Evolutionary conservation across 73 alveolate species (phyloP).

Genomic region (Stentor coeruleus): DNA sequence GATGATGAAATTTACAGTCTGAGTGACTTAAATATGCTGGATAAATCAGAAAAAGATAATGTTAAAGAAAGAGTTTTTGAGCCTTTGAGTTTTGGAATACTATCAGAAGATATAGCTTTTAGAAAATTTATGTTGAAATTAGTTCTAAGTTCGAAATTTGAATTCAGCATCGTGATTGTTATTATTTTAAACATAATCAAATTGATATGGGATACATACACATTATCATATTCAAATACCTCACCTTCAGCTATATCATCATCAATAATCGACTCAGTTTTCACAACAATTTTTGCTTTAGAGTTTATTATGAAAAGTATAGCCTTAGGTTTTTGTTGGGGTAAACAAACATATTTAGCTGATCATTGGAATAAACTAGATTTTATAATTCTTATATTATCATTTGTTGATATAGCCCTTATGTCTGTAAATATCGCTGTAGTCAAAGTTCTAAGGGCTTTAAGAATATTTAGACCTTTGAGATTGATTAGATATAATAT

Average conservation of each 20-base stretch:
- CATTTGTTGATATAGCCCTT: conserved; percentile 69
- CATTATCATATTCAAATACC: not conserved
- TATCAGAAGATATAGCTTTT: too few relatives aligned
- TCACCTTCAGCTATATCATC: not conserved
- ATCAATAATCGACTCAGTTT: not conserved
- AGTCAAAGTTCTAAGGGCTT: conserved; percentile 79
- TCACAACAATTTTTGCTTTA: not conserved
- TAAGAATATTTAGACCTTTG: conserved; percentile 87
- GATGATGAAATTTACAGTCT: too few relatives aligned
- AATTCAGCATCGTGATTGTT: not conserved
- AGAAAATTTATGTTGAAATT: too few relatives aligned
- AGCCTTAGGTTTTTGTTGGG: not conserved
- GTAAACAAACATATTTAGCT: not conserved
- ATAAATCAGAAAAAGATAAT: too few relatives aligned
- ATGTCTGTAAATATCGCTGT: conserved; percentile 27
- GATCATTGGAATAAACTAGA: conserved; percentile 88
- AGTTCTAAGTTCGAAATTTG: too few relatives aligned
- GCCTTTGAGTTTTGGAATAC: too few relatives aligned
- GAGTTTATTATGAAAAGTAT: not conserved
- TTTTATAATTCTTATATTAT: conserved; percentile 83
- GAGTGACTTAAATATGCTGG: too few relatives aligned
- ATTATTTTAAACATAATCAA: conserved; percentile 23
- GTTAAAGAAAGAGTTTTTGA: too few relatives aligned
- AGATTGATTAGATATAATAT: conserved; percentile 82
- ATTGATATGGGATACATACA: conserved; percentile 46